A percentile compares a stretch with the other conserved stretches of the same genome.
Evolutionary conservation across 2,329 filamentous ascomycete species (phyloP).

Genomic region (Penicillium capsulatum): DNA sequence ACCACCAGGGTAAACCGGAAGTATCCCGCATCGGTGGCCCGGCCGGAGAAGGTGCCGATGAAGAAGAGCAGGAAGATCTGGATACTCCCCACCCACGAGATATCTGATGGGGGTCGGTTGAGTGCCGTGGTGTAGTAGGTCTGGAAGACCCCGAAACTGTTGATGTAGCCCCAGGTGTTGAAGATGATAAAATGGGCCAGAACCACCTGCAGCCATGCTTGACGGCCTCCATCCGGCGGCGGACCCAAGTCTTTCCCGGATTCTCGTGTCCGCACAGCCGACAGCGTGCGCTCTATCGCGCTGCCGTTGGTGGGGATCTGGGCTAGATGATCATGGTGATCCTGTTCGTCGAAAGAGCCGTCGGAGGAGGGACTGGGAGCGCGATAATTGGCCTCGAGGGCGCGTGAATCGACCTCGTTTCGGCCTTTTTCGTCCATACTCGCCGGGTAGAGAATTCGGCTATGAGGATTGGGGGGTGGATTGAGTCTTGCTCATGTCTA

Average conservation of each 20-base stretch:
- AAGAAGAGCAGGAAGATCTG: constrained; percentile 51
- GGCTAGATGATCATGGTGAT: constrained; percentile 16
- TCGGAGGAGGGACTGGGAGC: constrained; percentile 9
- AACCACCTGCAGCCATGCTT: constrained; percentile 55
- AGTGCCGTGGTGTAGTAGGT: constrained; percentile 48
- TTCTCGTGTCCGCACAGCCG: constrained; percentile 36
- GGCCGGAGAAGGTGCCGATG: constrained; percentile 50
- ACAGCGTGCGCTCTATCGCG: constrained; percentile 31
- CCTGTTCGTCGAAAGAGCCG: constrained; percentile 14
- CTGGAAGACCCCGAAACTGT: constrained; percentile 56
- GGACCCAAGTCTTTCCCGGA: constrained; percentile 36
- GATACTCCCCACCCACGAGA: constrained; percentile 52
- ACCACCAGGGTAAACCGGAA: constrained; percentile 44
- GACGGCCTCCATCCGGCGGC: constrained; percentile 49
- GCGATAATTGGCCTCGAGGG: constrained; percentile 8
- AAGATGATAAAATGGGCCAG: constrained; percentile 53
- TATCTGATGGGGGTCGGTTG: constrained; percentile 43
- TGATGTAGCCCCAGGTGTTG: constrained; percentile 54
- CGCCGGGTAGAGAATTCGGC: no score
- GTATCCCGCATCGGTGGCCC: constrained; percentile 51
- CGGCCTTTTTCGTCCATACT: neutral
- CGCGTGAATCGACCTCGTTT: neutral
- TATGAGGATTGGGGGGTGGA: no score
- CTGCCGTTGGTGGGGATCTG: constrained; percentile 26
- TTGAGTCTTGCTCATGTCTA: no score